These are phyloP conservation scores for Pseudogymnoascus sp. DNA, from an alignment of 2,329 filamentous ascomycete genomes.

Conservation along the genomic window DNA sequence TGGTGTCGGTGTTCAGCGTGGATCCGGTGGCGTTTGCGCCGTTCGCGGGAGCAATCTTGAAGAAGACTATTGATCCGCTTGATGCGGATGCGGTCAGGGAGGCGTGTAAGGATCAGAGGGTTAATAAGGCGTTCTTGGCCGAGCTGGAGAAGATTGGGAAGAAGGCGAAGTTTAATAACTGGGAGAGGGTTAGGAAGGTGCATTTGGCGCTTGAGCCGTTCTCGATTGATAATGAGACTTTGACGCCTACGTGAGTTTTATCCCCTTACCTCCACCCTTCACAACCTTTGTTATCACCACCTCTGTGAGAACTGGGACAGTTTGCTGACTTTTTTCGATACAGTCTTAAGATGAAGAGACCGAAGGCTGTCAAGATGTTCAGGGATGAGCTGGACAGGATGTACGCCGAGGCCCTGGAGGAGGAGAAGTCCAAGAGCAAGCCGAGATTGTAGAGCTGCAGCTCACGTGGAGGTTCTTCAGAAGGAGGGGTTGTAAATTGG, in stretches of 20 bases:
- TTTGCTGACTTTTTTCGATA: slow-evolving; percentile 20
- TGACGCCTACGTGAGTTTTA: slow-evolving; percentile 72
- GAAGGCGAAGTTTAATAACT: slow-evolving; percentile 86
- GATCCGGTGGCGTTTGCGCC: slow-evolving; percentile 77
- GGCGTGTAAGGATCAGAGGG: slow-evolving; percentile 60
- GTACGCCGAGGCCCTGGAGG: slow-evolving; percentile 29
- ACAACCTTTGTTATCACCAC: no score
- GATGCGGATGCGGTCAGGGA: slow-evolving; percentile 63
- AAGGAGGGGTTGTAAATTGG: neutral
- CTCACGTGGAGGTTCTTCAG: neutral
- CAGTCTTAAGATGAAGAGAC: slow-evolving; percentile 66
- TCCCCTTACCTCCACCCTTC: neutral
- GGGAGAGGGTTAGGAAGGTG: slow-evolving; percentile 72
- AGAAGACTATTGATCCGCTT: slow-evolving; percentile 54
- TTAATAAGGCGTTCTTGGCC: slow-evolving; percentile 69
- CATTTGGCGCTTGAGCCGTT: slow-evolving; percentile 82
- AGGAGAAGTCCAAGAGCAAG: slow-evolving; percentile 18
- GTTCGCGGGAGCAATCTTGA: slow-evolving; percentile 72
- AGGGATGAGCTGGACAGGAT: slow-evolving; percentile 26
- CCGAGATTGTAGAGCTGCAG: neutral
- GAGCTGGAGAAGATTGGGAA: slow-evolving; percentile 72
- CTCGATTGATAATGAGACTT: slow-evolving; percentile 82
- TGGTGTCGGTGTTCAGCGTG: slow-evolving; percentile 84
- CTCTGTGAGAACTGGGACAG: neutral
- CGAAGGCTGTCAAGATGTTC: slow-evolving; percentile 53